Conservation (phyloP, 257 asterid species). For the Datura wrightii region DNA sequence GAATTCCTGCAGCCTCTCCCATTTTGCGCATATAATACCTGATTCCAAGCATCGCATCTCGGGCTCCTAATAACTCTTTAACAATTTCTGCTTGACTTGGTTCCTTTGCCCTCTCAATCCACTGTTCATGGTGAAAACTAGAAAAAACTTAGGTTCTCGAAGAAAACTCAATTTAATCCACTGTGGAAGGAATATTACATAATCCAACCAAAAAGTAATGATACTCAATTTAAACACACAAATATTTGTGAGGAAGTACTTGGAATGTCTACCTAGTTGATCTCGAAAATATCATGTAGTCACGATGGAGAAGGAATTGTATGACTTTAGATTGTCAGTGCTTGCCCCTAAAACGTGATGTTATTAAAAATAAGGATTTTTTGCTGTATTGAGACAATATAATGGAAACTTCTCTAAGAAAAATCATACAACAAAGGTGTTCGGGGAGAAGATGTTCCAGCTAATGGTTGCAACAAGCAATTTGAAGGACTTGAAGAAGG, state of each 20-base stretch:
- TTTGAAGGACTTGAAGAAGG: constrained; percentile 8
- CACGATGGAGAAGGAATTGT: background rate
- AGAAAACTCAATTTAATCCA: background rate
- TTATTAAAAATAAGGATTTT: background rate
- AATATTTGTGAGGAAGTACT: background rate
- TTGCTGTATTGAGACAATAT: background rate
- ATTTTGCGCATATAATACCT: constrained; percentile 81
- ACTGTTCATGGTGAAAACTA: constrained; percentile 47
- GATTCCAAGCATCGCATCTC: constrained; percentile 87
- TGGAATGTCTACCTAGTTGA: background rate
- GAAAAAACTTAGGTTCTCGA: background rate
- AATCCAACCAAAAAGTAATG: constrained; percentile 17
- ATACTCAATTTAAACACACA: background rate
- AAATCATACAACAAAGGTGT: background rate
- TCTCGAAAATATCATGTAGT: background rate
- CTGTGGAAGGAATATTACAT: background rate
- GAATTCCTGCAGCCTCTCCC: constrained; percentile 98
- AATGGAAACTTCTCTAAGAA: constrained; percentile 15
- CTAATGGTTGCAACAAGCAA: background rate
- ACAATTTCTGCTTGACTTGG: constrained; percentile 60
- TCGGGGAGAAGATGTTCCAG: background rate
- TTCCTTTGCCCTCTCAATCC: constrained; percentile 63
- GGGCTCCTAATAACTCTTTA: constrained; percentile 80
- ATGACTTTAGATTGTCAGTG: background rate
- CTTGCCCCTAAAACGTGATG: constrained; percentile 1